Base-by-base conservation (phyloP, 2,329 filamentous ascomycete species). In the Aspergillus unguis region DNA sequence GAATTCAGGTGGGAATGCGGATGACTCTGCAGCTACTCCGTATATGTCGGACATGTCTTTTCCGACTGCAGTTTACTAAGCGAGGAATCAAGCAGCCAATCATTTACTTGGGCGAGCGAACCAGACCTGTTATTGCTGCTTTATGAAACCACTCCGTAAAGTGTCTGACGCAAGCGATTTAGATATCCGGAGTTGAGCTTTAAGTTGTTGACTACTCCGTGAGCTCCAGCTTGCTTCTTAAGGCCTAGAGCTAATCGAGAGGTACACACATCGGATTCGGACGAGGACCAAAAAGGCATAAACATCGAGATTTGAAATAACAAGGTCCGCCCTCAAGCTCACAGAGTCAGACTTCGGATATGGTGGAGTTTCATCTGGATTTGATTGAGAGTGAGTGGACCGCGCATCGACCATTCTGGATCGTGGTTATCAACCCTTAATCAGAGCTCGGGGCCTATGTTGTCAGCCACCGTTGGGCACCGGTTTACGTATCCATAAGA, bases 351-450 rank as follows among this genome's bases (percentile, higher is more conserved):
- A 9, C 6, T 26, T 28, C 10, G 29, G 35, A 5, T 8, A 29
- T 29, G 38, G 46, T 48, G 37, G 46, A 48, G 46, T 25, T 31
- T 2, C 9, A 36, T 29, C 23, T 31, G 25, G 8, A 11, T 9
- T 48, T 49, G n/a, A 38, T 38, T 38, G 40, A 42, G 36, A 26
- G 31, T 29, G 40, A 17, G 47, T 44, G 47, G 47, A 33, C 31
- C 47, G 31, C 36, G 40, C 27, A 35, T 48, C 36, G 44, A 32
- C 33, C 32, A 37, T 32, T 47, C 33, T 38, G 28, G 41, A 29
- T 31, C 41, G 28, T n/a, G 41, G 26, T 28, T 44, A 28, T 11
- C 27, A 29, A 23, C 41, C 41, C 27, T 29, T 31, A 17, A 31
- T 31, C 11, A 31, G 29, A 43, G n/a, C 10, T 7, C 8, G 38